Evolutionary conservation across 139 green algal species (phyloP).

Genomic region (Limnomonas spitsbergensis): DNA sequence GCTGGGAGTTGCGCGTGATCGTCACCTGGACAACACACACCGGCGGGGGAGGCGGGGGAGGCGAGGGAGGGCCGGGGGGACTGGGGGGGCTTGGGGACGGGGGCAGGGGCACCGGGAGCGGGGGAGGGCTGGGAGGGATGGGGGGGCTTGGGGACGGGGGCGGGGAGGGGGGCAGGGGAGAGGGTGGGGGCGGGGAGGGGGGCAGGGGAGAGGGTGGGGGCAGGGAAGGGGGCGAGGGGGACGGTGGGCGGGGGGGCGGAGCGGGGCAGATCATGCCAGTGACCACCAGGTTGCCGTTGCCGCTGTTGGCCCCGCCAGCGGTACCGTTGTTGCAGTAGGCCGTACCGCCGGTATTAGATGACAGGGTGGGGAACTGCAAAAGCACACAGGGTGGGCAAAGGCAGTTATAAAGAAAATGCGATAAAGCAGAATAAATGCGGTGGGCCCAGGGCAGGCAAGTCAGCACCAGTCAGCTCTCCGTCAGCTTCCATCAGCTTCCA

Average conservation of each 20-base stretch:
- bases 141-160: neutral
- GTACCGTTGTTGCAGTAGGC: conserved; percentile 9
- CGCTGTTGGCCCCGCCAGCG: conserved; percentile 3
- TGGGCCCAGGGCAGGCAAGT: too few relatives aligned
- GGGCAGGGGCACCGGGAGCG: neutral
- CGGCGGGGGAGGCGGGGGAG: neutral
- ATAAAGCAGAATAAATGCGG: too few relatives aligned
- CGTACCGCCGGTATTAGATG: neutral
- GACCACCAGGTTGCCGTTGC: neutral
- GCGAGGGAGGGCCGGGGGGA: neutral
- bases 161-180: neutral
- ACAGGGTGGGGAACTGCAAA: neutral
- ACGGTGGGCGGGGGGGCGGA: neutral
- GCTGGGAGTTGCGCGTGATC: neutral
- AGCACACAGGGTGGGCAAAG: neutral
- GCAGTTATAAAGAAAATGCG: neutral
- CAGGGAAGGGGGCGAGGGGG: neutral
- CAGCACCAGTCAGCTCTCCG: too few relatives aligned
- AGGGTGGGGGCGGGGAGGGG: neutral
- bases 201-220: neutral
- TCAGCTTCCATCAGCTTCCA: too few relatives aligned
- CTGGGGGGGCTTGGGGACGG: neutral
- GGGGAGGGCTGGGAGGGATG: neutral
- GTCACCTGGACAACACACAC: neutral
- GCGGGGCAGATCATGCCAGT: neutral